These are phyloP conservation scores for Nissolia schottii DNA, from an alignment of 306 rosid species.

Conservation along the genomic window DNA sequence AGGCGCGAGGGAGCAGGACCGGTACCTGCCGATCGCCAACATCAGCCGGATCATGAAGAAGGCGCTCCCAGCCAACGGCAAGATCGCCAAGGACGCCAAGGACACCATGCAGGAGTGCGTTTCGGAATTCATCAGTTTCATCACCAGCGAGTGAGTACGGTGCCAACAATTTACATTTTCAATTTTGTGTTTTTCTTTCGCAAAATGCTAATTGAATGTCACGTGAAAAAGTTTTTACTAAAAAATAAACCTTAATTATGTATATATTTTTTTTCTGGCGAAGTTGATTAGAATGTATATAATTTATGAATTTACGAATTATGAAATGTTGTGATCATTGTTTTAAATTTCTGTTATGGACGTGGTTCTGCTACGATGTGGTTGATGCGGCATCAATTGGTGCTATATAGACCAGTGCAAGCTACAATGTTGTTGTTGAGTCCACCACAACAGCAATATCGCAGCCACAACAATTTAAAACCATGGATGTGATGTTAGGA, in stretches of 20 bases:
- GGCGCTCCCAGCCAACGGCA: constrained; percentile 75
- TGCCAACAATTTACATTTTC: neutral
- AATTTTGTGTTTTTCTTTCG: neutral
- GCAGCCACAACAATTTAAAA: too few relatives aligned
- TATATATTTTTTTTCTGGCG: neutral
- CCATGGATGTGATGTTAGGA: neutral
- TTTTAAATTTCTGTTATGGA: too few relatives aligned
- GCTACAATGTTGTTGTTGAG: too few relatives aligned
- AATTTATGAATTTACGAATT: too few relatives aligned
- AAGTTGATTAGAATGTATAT: neutral
- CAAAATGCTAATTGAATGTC: neutral
- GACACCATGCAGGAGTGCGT: constrained; percentile 90
- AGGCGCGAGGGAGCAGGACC: constrained; percentile 67
- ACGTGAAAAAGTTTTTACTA: too few relatives aligned
- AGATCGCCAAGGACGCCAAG: constrained; percentile 89
- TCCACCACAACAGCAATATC: too few relatives aligned
- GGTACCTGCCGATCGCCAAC: constrained; percentile 81
- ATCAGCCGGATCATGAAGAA: constrained; percentile 96
- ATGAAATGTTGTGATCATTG: too few relatives aligned
- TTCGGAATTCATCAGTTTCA: constrained; percentile 86
- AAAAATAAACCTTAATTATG: too few relatives aligned
- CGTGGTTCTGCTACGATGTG: too few relatives aligned
- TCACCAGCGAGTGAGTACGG: constrained; percentile 74
- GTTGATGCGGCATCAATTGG: too few relatives aligned
- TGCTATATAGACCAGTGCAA: too few relatives aligned